A percentile compares a stretch with the other conserved stretches of the same genome.
These are phyloP conservation scores for Pseudohalonectria lignicola DNA, from an alignment of 2,329 filamentous ascomycete species.

Conservation along the genomic window DNA sequence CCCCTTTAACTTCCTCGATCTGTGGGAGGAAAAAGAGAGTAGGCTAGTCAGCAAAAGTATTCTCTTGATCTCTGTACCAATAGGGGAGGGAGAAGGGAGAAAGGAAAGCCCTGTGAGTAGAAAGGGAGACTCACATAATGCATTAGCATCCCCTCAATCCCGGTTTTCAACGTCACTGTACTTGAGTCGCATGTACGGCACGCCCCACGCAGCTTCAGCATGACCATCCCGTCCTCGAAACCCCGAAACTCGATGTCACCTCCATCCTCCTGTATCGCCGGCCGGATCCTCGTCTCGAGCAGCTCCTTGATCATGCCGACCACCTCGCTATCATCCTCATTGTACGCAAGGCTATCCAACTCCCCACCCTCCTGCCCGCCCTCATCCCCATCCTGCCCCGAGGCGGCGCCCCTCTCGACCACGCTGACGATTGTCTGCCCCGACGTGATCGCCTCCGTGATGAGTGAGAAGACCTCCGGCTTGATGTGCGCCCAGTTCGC, in stretches of 20 bases:
- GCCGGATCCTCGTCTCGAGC: constrained; percentile 86
- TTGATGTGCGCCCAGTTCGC: constrained; percentile 92
- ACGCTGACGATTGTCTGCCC: constrained; percentile 73
- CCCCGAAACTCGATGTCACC: constrained; percentile 94
- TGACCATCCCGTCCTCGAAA: constrained; percentile 77
- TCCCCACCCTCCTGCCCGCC: constrained; percentile 35
- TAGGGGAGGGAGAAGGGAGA: background rate
- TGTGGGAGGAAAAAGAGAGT: constrained; percentile 23
- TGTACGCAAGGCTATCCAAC: constrained; percentile 66
- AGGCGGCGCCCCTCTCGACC: constrained; percentile 33
- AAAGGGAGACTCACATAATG: constrained; percentile 64
- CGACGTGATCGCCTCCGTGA: constrained; percentile 82
- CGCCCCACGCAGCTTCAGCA: constrained; percentile 79
- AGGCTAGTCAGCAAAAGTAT: no score
- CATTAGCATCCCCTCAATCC: constrained; percentile 98
- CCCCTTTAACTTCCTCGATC: constrained; percentile 92
- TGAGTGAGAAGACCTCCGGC: constrained; percentile 88
- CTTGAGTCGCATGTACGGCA: constrained; percentile 95
- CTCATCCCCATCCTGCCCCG: constrained; percentile 24
- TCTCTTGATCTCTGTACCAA: no score
- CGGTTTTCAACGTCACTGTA: constrained; percentile 93
- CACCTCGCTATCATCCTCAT: constrained; percentile 87
- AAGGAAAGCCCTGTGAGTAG: no score
- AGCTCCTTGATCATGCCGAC: constrained; percentile 98
- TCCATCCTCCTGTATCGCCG: constrained; percentile 93